Evolutionary conservation across 371 early-diverging fungal genomes (phyloP).

Genomic region (Basidiobolus meristosporus): DNA sequence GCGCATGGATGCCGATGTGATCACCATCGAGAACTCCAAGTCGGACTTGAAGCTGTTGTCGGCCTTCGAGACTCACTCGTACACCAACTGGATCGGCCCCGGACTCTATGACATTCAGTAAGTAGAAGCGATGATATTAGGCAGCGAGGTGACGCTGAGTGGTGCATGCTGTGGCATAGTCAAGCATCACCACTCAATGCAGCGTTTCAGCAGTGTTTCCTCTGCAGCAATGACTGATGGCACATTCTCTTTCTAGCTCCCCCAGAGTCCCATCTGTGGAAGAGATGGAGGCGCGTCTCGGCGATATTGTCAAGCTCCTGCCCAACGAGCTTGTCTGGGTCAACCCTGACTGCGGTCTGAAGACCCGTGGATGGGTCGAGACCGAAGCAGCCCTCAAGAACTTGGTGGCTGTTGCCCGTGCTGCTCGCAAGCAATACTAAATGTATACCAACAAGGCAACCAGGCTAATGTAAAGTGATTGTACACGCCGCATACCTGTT

Average conservation of each 20-base stretch:
- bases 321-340: constrained; percentile 70
- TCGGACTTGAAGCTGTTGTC: constrained; percentile 83
- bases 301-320: constrained; percentile 44
- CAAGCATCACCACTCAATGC: too few relatives aligned
- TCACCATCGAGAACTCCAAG: constrained; percentile 93
- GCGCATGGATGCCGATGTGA: constrained; percentile 82
- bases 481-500: too few relatives aligned
- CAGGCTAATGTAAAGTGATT: too few relatives aligned
- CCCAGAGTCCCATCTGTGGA: constrained; percentile 81
- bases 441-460: too few relatives aligned
- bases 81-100: constrained; percentile 85
- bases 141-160: too few relatives aligned
- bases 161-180: too few relatives aligned
- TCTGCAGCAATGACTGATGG: too few relatives aligned
- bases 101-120: constrained; percentile 95
- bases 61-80: constrained; percentile 66
- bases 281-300: constrained; percentile 73
- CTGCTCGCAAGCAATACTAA: too few relatives aligned
- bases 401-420: constrained; percentile 69
- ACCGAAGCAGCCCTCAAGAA: constrained; percentile 71
- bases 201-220: too few relatives aligned
- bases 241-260: too few relatives aligned
- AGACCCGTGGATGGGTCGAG: constrained; percentile 89
- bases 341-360: constrained; percentile 96
- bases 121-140: too few relatives aligned